Conservation (phyloP, 192 early-diverging fungal species). For the Backusella australiensis region DNA sequence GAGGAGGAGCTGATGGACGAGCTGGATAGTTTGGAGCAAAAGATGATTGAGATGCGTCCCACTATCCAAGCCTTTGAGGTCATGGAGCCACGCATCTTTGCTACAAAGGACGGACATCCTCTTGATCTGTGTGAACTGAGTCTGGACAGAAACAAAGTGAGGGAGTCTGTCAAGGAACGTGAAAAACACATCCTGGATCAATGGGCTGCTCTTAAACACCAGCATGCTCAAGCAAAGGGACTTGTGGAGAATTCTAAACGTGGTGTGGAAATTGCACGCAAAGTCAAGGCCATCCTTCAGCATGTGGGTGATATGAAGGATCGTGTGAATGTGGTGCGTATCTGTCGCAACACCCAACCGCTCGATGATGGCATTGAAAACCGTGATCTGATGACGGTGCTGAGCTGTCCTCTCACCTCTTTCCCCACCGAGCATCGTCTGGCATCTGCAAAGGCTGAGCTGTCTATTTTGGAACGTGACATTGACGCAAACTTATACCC, state of each 20-base stretch:
- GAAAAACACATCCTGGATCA: constrained; percentile 28
- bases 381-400: constrained; percentile 15
- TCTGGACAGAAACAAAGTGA: constrained; percentile 1
- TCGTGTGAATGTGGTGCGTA: constrained; percentile 6
- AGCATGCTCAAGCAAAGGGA: constrained; percentile 10
- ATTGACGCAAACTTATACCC: constrained; percentile 29
- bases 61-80: constrained; percentile 24
- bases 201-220: constrained; percentile 32
- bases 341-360: constrained; percentile 5
- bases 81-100: constrained; percentile 20
- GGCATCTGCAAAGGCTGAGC: constrained; percentile 23
- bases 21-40: constrained; percentile 20
- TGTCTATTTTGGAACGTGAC: constrained; percentile 28
- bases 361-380: constrained; percentile 6
- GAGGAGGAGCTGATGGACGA: constrained; percentile 22
- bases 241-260: constrained; percentile 15
- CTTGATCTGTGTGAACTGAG: constrained; percentile 4
- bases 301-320: constrained; percentile 29
- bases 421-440: constrained; percentile 29
- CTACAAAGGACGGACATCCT: constrained; percentile 7
- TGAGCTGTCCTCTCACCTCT: constrained; percentile 25
- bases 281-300: constrained; percentile 25
- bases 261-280: constrained; percentile 26
- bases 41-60: constrained; percentile 20
- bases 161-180: constrained; percentile 18